A percentile compares a stretch with the other conserved stretches of the same genome.
phyloP scores from a whole-genome alignment of 257 asterid genomes.

The Leptodermis oblonga region DNA sequence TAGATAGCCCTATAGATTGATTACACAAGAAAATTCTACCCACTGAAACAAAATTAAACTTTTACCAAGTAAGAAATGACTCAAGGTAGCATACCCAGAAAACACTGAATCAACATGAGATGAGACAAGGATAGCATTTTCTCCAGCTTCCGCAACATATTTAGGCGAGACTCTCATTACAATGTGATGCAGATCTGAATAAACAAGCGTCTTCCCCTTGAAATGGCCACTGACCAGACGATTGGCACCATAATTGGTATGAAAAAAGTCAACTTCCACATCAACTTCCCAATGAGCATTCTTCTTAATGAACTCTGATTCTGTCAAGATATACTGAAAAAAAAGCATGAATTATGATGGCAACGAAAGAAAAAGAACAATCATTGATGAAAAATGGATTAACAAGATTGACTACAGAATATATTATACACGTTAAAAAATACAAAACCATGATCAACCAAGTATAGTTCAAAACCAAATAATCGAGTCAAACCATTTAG shows the following conservation, averaged over 20 bases:
- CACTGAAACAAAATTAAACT: conserved; percentile 1
- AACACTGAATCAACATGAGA: conserved; percentile 94
- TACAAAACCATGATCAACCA: background rate
- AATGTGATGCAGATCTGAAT: conserved; percentile 83
- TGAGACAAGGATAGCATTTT: conserved; percentile 87
- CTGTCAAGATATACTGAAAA: conserved; percentile 71
- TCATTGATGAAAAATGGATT: background rate
- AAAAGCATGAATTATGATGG: conserved; percentile 7
- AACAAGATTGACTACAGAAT: background rate
- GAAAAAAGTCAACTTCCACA: conserved; percentile 81
- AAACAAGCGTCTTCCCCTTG: conserved; percentile 80
- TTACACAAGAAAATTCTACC: background rate
- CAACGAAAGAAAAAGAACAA: background rate
- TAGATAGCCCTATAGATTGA: background rate
- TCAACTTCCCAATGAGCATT: conserved; percentile 90
- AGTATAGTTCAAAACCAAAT: background rate
- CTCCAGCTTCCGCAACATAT: conserved; percentile 70
- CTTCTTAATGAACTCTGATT: conserved; percentile 57
- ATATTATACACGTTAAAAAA: background rate
- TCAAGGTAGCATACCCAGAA: conserved; percentile 49
- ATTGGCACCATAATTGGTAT: conserved; percentile 65
- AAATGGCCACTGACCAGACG: conserved; percentile 72
- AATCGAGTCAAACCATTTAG: background rate
- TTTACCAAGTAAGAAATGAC: conserved; percentile 3
- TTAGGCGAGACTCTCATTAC: conserved; percentile 77